phyloP scores from a whole-genome alignment of 495 filamentous ascomycete genomes.

The Podospora tetraspora region DNA sequence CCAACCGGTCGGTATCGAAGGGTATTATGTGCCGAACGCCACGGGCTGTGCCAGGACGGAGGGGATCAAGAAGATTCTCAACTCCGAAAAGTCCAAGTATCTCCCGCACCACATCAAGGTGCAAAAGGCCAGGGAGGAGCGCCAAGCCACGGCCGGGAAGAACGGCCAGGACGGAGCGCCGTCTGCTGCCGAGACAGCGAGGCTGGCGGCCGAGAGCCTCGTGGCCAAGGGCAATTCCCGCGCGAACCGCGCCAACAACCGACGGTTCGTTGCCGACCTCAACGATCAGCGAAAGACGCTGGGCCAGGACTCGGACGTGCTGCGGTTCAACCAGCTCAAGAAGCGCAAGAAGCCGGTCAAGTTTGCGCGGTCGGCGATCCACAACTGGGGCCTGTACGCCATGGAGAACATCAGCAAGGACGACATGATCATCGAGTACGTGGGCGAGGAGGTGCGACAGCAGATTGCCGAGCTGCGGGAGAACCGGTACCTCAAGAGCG shows the following conservation, averaged over 20 bases:
- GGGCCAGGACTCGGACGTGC: conserved; percentile 75
- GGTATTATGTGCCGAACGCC: conserved; percentile 83
- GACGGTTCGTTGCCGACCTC: conserved; percentile 86
- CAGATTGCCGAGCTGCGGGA: conserved; percentile 94
- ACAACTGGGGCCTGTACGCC: conserved; percentile 97
- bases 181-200: conserved; percentile 62
- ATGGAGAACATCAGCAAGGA: conserved; percentile 96
- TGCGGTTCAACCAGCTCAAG: conserved; percentile 98
- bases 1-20: conserved; percentile 58
- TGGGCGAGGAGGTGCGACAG: conserved; percentile 94
- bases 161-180: conserved; percentile 60
- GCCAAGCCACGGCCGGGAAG: conserved; percentile 71
- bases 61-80: conserved; percentile 86
- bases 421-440: conserved; percentile 99
- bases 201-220: conserved; percentile 71
- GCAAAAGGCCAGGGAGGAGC: conserved; percentile 80
- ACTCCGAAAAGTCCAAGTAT: conserved; percentile 96
- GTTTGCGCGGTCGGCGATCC: conserved; percentile 95
- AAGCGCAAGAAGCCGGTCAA: conserved; percentile 99
- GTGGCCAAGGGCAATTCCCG: conserved; percentile 74
- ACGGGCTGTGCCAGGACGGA: conserved; percentile 87
- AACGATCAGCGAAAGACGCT: conserved; percentile 88
- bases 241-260: conserved; percentile 89
- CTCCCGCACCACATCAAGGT: conserved; percentile 96
- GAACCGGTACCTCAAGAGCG: conserved; percentile 84